Evolutionary conservation across 1,139 yeast genomes (phyloP), one percentile per base, ranked within the genome.

Genomic region (Hemisphaericaspora lyxosophila): DNA sequence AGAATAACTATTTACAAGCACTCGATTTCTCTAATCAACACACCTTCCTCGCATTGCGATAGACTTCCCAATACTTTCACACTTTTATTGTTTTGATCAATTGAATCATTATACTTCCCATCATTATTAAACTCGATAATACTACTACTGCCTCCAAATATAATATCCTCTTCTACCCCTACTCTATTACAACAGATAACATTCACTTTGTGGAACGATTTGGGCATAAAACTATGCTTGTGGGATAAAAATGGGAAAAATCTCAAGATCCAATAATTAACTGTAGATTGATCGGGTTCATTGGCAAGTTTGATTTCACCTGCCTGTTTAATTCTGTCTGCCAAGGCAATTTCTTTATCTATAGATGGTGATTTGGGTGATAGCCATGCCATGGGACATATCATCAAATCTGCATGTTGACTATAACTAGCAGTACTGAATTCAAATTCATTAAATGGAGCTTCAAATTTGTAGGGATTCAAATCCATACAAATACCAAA

Each of bases 401-500:
- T 57, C 0, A 87, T 69, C 43, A 90, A 60, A 29, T 74, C 68
- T 0, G 78, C 75, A 13, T 64, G 55, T 36, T 80, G 72, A 1
- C 62, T 52, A 24, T 66, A 57, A 42, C 87, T 81, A 36, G 71
- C 67, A 20, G 62, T 56, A 0, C 90, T 75, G 59, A 86, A 87
- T 56, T 90, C 97, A 55, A 75, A 88, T 25, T 68, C 71, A 30
- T 74, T 70, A 60, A 86, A 88, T 1, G 95, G 89, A 1, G 95
- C 89, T 47, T 76, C 70, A 56, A 89, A 90, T 54, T 85, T 74
- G 57, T 86, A 85, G 0, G 97, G 96, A 56, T 87, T 89, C 46
- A 90, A 61, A 59, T 89, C 97, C 97, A 89, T 90, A 57, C 97
- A 90, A n/a, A 90, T 88, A 0, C 96, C 97, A 41, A 89, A 70